These are phyloP conservation scores for Ciborinia camelliae DNA, from an alignment of 2,329 filamentous ascomycete genomes.

Conservation along the genomic window DNA sequence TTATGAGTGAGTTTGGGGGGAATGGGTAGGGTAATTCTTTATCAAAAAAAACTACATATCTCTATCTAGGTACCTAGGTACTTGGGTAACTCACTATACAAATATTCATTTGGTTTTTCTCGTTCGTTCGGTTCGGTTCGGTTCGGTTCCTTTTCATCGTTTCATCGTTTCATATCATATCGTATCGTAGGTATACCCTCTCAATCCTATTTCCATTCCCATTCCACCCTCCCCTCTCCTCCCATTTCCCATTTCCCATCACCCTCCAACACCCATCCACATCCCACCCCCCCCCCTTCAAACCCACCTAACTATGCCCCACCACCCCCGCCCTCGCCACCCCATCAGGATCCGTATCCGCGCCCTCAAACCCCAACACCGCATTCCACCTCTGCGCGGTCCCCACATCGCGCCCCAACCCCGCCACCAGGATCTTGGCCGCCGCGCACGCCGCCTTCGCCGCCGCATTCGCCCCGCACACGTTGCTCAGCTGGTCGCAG, in stretches of 20 bases:
- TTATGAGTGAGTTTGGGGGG: no score
- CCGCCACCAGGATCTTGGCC: conserved; percentile 50
- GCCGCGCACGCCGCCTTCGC: conserved; percentile 52
- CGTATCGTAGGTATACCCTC: no score
- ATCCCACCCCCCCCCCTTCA: neutral
- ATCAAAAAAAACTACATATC: no score
- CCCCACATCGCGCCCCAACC: conserved; percentile 46
- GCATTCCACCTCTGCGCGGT: conserved; percentile 47
- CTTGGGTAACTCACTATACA: no score
- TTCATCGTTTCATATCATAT: no score
- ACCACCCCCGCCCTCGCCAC: conserved; percentile 34
- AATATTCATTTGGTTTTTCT: no score
- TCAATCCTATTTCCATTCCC: no score
- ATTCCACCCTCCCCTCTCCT: no score
- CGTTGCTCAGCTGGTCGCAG: conserved; percentile 65
- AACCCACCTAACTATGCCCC: conserved; percentile 28
- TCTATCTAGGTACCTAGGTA: no score
- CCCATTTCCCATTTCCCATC: neutral
- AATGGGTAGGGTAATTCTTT: no score
- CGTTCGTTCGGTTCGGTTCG: no score
- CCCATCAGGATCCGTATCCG: conserved; percentile 35
- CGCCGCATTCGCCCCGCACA: conserved; percentile 59
- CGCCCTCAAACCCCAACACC: conserved; percentile 40
- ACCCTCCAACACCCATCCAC: neutral
- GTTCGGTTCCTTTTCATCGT: no score